Evolutionary conservation across 1,284 basidiomycete species (phyloP).

Genomic region (Anthracocystis setariae): DNA sequence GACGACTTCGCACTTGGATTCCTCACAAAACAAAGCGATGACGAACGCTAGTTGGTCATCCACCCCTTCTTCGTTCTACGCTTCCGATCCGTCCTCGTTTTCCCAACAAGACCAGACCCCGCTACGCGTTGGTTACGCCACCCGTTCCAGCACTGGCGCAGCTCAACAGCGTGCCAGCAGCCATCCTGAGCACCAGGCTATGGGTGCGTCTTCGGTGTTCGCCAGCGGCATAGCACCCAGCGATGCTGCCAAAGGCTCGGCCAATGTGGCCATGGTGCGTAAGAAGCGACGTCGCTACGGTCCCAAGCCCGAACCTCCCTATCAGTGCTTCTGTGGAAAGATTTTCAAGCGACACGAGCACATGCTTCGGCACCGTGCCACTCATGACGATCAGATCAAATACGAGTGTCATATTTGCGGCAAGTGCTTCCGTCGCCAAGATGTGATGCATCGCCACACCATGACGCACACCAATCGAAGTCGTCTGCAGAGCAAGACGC

Average conservation of each 20-base stretch:
- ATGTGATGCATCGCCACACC: conserved; percentile 52
- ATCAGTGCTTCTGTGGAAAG: conserved; percentile 48
- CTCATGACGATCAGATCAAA: conserved; percentile 47
- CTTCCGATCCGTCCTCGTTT: background rate
- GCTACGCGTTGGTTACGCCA: conserved; percentile 14
- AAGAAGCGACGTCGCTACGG: conserved; percentile 44
- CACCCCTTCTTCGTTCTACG: conserved; percentile 5
- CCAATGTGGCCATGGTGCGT: conserved; percentile 6
- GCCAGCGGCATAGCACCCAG: background rate
- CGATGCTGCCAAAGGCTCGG: background rate
- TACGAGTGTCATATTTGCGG: conserved; percentile 49
- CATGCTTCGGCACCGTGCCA: conserved; percentile 49
- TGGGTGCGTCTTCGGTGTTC: conserved; percentile 1
- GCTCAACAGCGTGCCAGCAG: conserved; percentile 6
- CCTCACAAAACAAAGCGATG: conserved; percentile 9
- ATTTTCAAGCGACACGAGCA: conserved; percentile 51
- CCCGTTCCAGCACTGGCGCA: conserved; percentile 18
- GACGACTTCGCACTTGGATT: conserved; percentile 8
- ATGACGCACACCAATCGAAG: conserved; percentile 38
- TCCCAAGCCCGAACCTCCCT: conserved; percentile 41
- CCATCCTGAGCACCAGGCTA: conserved; percentile 1
- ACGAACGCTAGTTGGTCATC: conserved; percentile 5
- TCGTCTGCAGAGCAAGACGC: conserved; percentile 34
- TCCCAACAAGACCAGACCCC: conserved; percentile 8
- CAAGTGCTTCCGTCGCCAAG: conserved; percentile 48